A percentile compares a stretch with the other conserved stretches of the same genome.
Conservation (phyloP, 2,329 filamentous ascomycete genomes). For the Fusarium compactum region DNA sequence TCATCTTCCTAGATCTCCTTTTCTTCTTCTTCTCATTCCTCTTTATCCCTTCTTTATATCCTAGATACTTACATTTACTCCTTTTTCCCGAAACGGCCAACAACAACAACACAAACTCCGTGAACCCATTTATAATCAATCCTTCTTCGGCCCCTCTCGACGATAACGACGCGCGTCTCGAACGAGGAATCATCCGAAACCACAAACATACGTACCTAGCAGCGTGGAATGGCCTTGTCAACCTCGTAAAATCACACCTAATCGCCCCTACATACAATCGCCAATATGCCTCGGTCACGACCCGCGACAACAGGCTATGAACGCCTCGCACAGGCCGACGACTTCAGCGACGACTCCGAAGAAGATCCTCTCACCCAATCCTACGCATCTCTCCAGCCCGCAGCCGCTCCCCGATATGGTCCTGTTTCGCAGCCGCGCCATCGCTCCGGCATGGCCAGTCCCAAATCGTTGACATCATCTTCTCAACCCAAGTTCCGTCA, state of each 20-base stretch:
- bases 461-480: slow-evolving; percentile 55
- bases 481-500: slow-evolving; percentile 58
- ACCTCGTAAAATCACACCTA: slow-evolving; percentile 15
- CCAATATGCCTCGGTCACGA: slow-evolving; percentile 72
- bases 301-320: slow-evolving; percentile 86
- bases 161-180: slow-evolving; percentile 17
- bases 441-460: slow-evolving; percentile 70
- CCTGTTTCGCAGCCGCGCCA: slow-evolving; percentile 71
- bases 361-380: slow-evolving; percentile 68
- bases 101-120: background rate
- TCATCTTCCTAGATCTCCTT: slow-evolving; percentile 2
- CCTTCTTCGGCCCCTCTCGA: slow-evolving; percentile 23
- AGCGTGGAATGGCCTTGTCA: slow-evolving; percentile 36
- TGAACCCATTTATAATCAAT: slow-evolving; percentile 14
- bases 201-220: background rate
- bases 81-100: slow-evolving; percentile 1
- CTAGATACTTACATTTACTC: slow-evolving; percentile 8
- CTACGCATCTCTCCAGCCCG: slow-evolving; percentile 68
- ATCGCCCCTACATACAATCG: background rate
- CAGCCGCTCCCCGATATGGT: slow-evolving; percentile 72
- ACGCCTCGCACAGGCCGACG: slow-evolving; percentile 84
- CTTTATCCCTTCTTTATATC: slow-evolving; percentile 10
- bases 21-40: slow-evolving; percentile 4
- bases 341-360: slow-evolving; percentile 78
- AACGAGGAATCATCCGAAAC: slow-evolving; percentile 5